Conservation (phyloP, 352 stramenopile genomes). For the Globisporangium megalacanthum region DNA sequence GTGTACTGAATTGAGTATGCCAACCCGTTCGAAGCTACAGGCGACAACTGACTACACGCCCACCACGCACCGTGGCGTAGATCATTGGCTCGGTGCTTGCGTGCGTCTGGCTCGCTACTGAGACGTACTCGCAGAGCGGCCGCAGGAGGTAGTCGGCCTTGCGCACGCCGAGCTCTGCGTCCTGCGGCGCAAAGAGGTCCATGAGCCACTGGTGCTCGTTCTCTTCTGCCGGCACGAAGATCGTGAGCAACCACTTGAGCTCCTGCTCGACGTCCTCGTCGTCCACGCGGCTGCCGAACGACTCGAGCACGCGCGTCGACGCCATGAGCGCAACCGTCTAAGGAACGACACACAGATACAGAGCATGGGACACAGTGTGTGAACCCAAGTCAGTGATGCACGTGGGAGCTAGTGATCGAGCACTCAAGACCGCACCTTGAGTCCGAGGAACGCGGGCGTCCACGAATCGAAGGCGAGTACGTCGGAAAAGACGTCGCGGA, state of each 20-base stretch:
- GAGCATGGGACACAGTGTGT: too few relatives aligned
- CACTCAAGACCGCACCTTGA: conserved; percentile 26
- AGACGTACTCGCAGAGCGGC: conserved; percentile 52
- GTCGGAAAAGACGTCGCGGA: conserved; percentile 38
- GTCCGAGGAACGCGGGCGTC: conserved; percentile 29
- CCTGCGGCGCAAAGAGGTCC: conserved; percentile 31
- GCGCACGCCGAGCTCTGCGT: conserved; percentile 15
- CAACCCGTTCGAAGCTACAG: background rate
- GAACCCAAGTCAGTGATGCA: background rate
- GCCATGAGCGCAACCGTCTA: conserved; percentile 71
- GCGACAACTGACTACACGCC: background rate
- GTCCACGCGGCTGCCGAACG: conserved; percentile 41
- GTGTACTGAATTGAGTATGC: background rate
- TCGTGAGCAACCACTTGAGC: conserved; percentile 45
- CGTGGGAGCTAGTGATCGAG: background rate
- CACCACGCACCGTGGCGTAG: conserved; percentile 27
- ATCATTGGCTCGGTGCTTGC: conserved; percentile 26
- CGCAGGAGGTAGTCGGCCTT: conserved; percentile 50
- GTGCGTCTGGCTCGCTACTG: conserved; percentile 67
- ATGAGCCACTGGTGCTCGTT: conserved; percentile 53
- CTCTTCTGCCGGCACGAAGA: conserved; percentile 28
- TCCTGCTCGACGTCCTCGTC: conserved; percentile 30
- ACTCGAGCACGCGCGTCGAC: conserved; percentile 53
- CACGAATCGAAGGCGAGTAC: conserved; percentile 53
- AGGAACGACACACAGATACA: background rate